phyloP scores from a whole-genome alignment of 345 rosid genomes.

The Eutrema yunnanense region DNA sequence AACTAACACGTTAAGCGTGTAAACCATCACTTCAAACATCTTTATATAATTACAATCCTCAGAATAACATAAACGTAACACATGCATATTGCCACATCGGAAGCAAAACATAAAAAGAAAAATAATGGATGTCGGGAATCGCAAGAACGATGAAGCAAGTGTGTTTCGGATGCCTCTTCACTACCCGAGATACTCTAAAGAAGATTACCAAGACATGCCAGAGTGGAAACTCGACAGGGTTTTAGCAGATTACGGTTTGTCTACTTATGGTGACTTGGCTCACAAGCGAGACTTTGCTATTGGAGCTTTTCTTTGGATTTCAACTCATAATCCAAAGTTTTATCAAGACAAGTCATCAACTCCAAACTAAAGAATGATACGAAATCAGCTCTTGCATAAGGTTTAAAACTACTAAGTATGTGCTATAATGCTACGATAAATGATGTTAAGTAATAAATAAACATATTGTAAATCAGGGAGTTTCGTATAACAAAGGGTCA shows the following conservation, averaged over 20 bases:
- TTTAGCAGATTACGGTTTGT: slow-evolving; percentile 49
- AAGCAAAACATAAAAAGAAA: neutral
- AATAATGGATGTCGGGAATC: slow-evolving; percentile 17
- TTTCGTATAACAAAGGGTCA: neutral
- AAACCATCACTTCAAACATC: neutral
- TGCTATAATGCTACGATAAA: neutral
- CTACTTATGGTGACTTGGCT: slow-evolving; percentile 36
- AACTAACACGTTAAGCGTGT: slow-evolving; percentile 19
- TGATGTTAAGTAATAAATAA: slow-evolving; percentile 6
- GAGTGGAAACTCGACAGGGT: slow-evolving; percentile 59
- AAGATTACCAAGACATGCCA: slow-evolving; percentile 52
- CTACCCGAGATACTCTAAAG: slow-evolving; percentile 49
- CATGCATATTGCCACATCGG: neutral
- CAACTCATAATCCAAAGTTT: slow-evolving; percentile 19
- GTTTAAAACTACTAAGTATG: neutral
- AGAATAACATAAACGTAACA: neutral
- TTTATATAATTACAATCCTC: neutral
- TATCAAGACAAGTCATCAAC: slow-evolving; percentile 15
- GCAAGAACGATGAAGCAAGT: slow-evolving; percentile 7
- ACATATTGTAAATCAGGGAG: slow-evolving; percentile 10
- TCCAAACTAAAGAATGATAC: neutral
- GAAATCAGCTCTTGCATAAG: neutral
- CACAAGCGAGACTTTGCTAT: slow-evolving; percentile 57
- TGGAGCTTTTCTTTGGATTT: slow-evolving; percentile 64
- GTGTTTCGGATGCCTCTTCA: slow-evolving; percentile 57